Evolutionary conservation across 1,284 basidiomycete genomes (phyloP).

Genomic region (Cystobasidium sp.): DNA sequence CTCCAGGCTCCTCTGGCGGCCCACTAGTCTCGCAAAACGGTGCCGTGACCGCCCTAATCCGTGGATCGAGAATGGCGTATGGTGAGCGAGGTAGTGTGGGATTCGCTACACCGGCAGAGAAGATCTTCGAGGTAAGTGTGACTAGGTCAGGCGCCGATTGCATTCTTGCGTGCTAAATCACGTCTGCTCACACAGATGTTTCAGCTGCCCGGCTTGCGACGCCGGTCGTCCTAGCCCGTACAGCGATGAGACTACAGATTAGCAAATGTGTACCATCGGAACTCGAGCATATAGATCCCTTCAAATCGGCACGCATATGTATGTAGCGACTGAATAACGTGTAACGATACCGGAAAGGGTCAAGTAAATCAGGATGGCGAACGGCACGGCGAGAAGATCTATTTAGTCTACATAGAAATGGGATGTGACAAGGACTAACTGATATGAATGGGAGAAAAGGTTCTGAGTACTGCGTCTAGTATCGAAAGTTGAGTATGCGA

Average conservation of each 20-base stretch:
- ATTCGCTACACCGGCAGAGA: conserved; percentile 41
- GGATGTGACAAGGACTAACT: no score
- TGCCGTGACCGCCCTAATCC: conserved; percentile 39
- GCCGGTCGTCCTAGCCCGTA: not conserved
- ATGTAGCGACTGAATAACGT: no score
- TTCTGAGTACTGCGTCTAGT: no score
- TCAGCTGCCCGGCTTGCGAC: conserved; percentile 37
- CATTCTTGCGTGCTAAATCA: not conserved
- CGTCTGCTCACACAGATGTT: conserved; percentile 16
- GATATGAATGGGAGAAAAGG: no score
- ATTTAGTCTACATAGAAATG: no score
- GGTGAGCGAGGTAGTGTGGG: conserved; percentile 36
- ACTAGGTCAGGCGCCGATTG: not conserved
- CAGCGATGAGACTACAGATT: not conserved
- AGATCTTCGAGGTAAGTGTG: conserved; percentile 39
- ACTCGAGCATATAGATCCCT: no score
- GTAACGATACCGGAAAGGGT: no score
- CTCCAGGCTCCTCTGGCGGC: conserved; percentile 40
- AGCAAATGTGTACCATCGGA: no score
- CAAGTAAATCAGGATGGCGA: no score
- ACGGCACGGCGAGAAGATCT: no score
- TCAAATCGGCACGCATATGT: no score
- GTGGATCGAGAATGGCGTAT: conserved; percentile 38
- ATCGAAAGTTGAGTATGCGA: no score
- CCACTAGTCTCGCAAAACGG: conserved; percentile 28